A percentile compares a stretch with the other conserved stretches of the same genome.
Conservation (phyloP, 805 yeast genomes). For the Wickerhamomyces tratensis region DNA sequence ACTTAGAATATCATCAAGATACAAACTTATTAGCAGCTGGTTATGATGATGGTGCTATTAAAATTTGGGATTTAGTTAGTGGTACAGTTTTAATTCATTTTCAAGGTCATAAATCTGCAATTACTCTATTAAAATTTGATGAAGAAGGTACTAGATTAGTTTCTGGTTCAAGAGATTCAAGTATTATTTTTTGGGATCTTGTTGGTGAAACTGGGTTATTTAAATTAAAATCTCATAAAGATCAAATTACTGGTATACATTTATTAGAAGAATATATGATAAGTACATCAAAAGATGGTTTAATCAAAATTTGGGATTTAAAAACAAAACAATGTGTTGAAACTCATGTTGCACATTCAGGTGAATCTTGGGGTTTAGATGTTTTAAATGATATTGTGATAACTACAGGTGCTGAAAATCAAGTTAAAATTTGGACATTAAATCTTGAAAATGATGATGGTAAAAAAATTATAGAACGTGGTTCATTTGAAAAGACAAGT, state of each 20-base stretch:
- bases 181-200: constrained; percentile 88
- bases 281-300: constrained; percentile 81
- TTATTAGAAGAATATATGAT: constrained; percentile 54
- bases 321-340: constrained; percentile 85
- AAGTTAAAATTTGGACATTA: constrained; percentile 76
- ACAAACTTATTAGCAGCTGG: constrained; percentile 82
- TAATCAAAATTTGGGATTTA: constrained; percentile 89
- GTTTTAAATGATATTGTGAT: constrained; percentile 33
- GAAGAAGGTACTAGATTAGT: constrained; percentile 72
- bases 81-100: constrained; percentile 71
- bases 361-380: constrained; percentile 87
- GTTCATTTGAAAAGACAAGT: constrained; percentile 66
- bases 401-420: constrained; percentile 76
- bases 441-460: constrained; percentile 45
- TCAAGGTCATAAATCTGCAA: constrained; percentile 82
- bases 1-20: constrained; percentile 46
- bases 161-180: constrained; percentile 82
- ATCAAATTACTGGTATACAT: constrained; percentile 71
- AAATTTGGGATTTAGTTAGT: constrained; percentile 85
- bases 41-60: constrained; percentile 78
- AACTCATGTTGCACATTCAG: constrained; percentile 87
- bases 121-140: constrained; percentile 67
- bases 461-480: constrained; percentile 45
- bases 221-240: constrained; percentile 83
- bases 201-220: constrained; percentile 85